These are phyloP conservation scores for Nemania abortiva DNA, from an alignment of 2,329 filamentous ascomycete species.

Conservation along the genomic window DNA sequence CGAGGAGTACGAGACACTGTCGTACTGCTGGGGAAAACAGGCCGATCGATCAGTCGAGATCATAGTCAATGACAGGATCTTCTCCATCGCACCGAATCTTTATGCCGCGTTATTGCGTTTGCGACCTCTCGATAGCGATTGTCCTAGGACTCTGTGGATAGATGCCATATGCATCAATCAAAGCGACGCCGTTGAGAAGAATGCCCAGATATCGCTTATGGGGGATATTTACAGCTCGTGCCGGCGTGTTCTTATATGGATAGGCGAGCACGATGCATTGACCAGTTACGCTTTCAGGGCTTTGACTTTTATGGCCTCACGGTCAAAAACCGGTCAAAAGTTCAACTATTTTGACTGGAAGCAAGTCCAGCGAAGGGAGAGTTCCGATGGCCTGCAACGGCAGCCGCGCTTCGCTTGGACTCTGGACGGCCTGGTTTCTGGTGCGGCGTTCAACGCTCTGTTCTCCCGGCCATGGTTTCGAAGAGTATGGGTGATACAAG, in stretches of 20 bases:
- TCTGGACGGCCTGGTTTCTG: background rate
- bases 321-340: conserved; percentile 20
- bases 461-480: conserved; percentile 36
- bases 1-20: conserved; percentile 33
- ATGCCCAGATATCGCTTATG: conserved; percentile 28
- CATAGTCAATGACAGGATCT: conserved; percentile 19
- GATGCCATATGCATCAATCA: conserved; percentile 32
- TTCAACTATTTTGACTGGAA: conserved; percentile 32
- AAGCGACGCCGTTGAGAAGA: conserved; percentile 26
- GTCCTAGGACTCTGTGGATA: conserved; percentile 25
- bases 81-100: conserved; percentile 33
- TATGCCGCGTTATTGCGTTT: conserved; percentile 30
- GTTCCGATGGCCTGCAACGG: background rate
- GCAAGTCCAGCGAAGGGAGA: conserved; percentile 16
- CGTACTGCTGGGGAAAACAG: conserved; percentile 30
- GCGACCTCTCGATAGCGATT: conserved; percentile 12
- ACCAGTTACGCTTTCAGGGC: conserved; percentile 31
- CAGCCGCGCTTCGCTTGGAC: background rate
- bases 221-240: conserved; percentile 25
- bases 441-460: conserved; percentile 28
- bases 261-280: conserved; percentile 29
- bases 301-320: conserved; percentile 29
- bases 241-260: conserved; percentile 30
- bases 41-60: conserved; percentile 22
- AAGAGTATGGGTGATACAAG: conserved; percentile 36